Base-by-base conservation (phyloP, 805 yeast genomes). In the Candida loeiensis region DNA sequence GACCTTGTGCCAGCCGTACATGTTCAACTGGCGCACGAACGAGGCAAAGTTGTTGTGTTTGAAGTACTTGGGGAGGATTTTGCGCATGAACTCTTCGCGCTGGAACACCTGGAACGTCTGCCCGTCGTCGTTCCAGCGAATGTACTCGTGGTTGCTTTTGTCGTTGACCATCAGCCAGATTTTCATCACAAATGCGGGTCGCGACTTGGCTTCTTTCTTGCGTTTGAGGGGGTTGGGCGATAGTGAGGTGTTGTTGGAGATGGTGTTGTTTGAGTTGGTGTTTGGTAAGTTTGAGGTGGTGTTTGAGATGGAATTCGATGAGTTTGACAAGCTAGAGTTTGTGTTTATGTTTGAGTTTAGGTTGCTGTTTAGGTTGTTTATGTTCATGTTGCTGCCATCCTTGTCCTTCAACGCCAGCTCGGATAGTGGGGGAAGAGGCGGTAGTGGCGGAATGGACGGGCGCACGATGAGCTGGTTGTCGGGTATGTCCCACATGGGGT, bases 1-100 rank as follows among this genome's bases (percentile, higher is more conserved):
- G 3, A 93, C 93, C 63, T 93, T 93, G 67, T 90, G 98, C 96
- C 97, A 93, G 8, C 99, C 99, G 59, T 93, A 93, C 99, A 93
- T 91, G 64, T 91, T 91, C 54, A 91, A 72, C 59, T 91, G 99
- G 46, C 99, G 79, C 12, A 93, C 98, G 72, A 93, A 93, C 22
- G 93, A 82, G 15, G 98, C 95, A 64, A 93, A 90, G 59, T 93
- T 91, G 45, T 86, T 83, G 64, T 93, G 99, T 61, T 93, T 93
- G 72, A 90, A 93, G 65, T 88, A 93, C 55, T 82, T 81, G 4
- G 99, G 99, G 46, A 93, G 65, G 19, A 93, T 82, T 44, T 74
- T 69, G 52, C 82, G 85, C 74, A 89, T 93, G 55, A 93, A 91
- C 22, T 68, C 73, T 50, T 91, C 98, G 38, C 95, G 74, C 51